Evolutionary conservation across 192 early-diverging fungal species (phyloP), one percentile per base, ranked within the genome.

Genomic region (Backusella macrospora): DNA sequence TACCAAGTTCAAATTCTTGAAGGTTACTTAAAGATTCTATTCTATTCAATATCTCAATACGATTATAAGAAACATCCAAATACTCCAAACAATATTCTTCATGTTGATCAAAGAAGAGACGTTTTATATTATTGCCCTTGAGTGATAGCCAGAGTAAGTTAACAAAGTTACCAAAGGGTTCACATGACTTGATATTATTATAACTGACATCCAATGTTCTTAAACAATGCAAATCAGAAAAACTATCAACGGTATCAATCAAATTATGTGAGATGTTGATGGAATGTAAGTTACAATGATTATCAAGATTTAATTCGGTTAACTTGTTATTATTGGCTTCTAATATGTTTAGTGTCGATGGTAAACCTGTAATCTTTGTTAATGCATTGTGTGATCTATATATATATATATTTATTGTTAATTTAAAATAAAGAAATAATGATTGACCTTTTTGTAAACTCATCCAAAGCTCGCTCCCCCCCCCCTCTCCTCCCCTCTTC

Each of bases 41-140:
- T 14, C 71, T 72, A 13, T 86, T 80, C 18, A 86, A 42, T 52
- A 78, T 68, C 63, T 80, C 70, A 14, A 86, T 82, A 15, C 76
- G 73, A 70, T 86, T 86, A 62, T 77, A 59, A 3, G 85, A 81
- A 5, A 83, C 65, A 71, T 86, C 81, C 59, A 86, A 62, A 26
- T 66, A 79, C 64, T 86, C 85, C 14, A 86, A 67, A 29, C 42
- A 40, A 62, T 65, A 38, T n/a, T 75, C 43, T 21, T 59, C 65
- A 66, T 40, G 18, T 46, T 39, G 14, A 52, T 38, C 64, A 7
- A 45, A n/a, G 38, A 29, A 43, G 23, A 72, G 67, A 16, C 65
- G 45, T 34, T 79, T 75, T 43, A 86, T 43, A 15, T 43, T 45
- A 43, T 86, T 86, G 49, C 72, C 67, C 5, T 78, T 80, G 13